Percentiles rank a stretch among this genome's conserved stretches.
phyloP scores from a whole-genome alignment of 306 rosid species.

The Dalbergia cultrata region DNA sequence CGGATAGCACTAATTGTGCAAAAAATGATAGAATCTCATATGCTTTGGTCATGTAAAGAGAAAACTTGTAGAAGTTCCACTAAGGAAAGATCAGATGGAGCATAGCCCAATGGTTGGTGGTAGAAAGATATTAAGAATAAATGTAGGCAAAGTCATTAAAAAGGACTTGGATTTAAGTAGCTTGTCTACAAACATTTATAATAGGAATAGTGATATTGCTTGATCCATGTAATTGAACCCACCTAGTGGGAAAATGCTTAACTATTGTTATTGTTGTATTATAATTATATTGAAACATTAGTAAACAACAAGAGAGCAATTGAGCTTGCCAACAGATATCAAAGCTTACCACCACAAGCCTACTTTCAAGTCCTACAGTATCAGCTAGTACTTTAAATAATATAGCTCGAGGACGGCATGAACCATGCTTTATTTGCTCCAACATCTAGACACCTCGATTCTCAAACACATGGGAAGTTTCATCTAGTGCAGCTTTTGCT shows the following conservation, averaged over 20 bases:
- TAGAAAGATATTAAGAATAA: not conserved
- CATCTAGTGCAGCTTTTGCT: too few species aligned
- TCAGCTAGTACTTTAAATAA: too few species aligned
- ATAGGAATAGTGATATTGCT: not conserved
- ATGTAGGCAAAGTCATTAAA: not conserved
- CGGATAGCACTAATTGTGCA: not conserved
- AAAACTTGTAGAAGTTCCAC: not conserved
- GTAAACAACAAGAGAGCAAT: constrained; percentile 26
- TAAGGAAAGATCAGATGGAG: not conserved
- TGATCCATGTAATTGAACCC: not conserved
- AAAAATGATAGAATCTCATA: not conserved
- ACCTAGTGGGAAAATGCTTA: not conserved
- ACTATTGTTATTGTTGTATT: not conserved
- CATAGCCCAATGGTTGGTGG: not conserved
- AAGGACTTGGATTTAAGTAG: not conserved
- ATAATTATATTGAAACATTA: not conserved
- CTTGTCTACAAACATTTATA: not conserved
- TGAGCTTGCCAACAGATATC: too few species aligned
- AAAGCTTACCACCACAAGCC: too few species aligned
- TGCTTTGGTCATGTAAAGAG: not conserved
- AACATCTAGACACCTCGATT: too few species aligned
- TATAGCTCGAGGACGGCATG: too few species aligned
- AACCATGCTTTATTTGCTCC: too few species aligned
- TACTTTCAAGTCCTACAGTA: too few species aligned
- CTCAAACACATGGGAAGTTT: too few species aligned